Conservation (phyloP, 495 filamentous ascomycete genomes). For the Extremus antarcticus region DNA sequence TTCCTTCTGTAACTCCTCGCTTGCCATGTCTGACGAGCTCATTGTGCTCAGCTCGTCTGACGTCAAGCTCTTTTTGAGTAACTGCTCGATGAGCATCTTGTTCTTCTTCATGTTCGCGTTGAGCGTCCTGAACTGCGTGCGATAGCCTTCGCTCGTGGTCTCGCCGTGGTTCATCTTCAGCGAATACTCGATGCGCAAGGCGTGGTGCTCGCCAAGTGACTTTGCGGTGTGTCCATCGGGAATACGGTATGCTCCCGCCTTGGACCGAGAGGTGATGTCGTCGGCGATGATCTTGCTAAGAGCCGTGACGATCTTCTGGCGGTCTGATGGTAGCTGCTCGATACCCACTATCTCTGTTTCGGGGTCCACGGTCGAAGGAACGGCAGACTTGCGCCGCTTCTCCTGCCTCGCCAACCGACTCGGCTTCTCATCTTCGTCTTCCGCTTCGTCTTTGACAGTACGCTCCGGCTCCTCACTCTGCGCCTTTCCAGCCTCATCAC, state of each 20-base stretch:
- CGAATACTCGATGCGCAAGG: conserved; percentile 64
- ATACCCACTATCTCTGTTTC: conserved; percentile 17
- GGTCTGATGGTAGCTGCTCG: conserved; percentile 30
- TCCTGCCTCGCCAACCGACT: conserved; percentile 1
- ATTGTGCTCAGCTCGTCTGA: conserved; percentile 68
- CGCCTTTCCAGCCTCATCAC: neutral
- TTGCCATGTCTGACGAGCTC: conserved; percentile 79
- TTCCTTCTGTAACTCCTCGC: conserved; percentile 74
- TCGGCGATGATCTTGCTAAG: conserved; percentile 46
- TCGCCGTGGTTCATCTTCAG: conserved; percentile 46
- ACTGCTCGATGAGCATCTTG: conserved; percentile 58
- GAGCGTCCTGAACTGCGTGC: conserved; percentile 50
- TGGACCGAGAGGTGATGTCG: conserved; percentile 40
- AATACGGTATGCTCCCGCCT: conserved; percentile 41
- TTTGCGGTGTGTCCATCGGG: conserved; percentile 42
- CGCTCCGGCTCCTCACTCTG: neutral
- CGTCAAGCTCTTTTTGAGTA: conserved; percentile 59
- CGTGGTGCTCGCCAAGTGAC: conserved; percentile 44
- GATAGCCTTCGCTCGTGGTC: conserved; percentile 44
- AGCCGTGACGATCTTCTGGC: conserved; percentile 39
- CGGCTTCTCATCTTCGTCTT: neutral
- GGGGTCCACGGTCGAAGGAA: conserved; percentile 1
- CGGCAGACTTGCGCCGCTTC: conserved; percentile 16
- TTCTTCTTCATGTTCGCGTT: conserved; percentile 81
- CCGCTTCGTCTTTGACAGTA: neutral